Conservation (phyloP, 179 eudicot genomes). For the Silene coronaria region DNA sequence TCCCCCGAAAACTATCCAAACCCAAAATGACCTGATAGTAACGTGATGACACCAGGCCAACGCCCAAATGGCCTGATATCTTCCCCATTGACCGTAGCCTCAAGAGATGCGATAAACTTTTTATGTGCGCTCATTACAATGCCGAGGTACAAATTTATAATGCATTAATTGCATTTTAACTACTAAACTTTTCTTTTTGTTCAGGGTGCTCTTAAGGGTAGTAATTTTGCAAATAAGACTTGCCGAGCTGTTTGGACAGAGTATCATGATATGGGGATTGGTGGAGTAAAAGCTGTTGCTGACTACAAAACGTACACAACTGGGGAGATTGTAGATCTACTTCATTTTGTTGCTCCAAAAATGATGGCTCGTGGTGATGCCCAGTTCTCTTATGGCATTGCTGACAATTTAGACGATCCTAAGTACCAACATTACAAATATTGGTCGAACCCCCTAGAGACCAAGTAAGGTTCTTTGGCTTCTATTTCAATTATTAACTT, state of each 20-base stretch:
- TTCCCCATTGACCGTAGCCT: not conserved
- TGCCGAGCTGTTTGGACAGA: slow-evolving; percentile 92
- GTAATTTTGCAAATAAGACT: slow-evolving; percentile 55
- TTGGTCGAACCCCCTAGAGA: slow-evolving; percentile 94
- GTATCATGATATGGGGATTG: slow-evolving; percentile 86
- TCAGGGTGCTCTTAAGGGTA: slow-evolving; percentile 83
- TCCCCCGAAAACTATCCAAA: too few relatives aligned
- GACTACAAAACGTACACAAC: slow-evolving; percentile 75
- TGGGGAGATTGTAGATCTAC: slow-evolving; percentile 55
- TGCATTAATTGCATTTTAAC: not conserved
- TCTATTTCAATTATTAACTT: not conserved
- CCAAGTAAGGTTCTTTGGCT: slow-evolving; percentile 46
- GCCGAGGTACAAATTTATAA: not conserved
- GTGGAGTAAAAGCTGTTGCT: slow-evolving; percentile 77
- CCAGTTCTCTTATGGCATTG: slow-evolving; percentile 91
- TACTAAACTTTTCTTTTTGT: not conserved
- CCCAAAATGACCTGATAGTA: too few relatives aligned
- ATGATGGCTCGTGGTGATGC: slow-evolving; percentile 90
- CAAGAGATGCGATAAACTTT: not conserved
- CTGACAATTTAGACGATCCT: slow-evolving; percentile 74
- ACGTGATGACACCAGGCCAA: too few relatives aligned
- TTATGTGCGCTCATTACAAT: not conserved
- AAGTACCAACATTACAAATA: slow-evolving; percentile 69
- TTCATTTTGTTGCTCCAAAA: slow-evolving; percentile 85
- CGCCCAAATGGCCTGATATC: not conserved